A percentile compares a stretch with the other conserved stretches of the same genome.
phyloP scores from a whole-genome alignment of 768 basidiomycete species.

The Lactifluus rugatus region DNA sequence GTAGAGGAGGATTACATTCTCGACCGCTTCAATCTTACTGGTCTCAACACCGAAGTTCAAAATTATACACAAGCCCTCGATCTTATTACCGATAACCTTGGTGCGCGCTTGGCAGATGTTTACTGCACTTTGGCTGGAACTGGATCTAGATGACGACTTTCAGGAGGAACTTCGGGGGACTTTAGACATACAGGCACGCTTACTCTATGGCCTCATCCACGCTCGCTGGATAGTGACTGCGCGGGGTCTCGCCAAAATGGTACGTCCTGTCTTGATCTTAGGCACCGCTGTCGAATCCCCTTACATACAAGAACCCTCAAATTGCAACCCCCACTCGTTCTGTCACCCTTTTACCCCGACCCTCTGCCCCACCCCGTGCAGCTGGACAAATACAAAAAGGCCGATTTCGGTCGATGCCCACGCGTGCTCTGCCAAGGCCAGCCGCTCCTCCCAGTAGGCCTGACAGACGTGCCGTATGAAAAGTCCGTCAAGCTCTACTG shows the following conservation, averaged over 20 bases:
- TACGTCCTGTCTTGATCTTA: constrained; percentile 25
- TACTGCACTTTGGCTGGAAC: neutral
- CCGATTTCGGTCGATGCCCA: constrained; percentile 97
- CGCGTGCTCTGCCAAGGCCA: constrained; percentile 93
- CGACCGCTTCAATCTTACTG: constrained; percentile 96
- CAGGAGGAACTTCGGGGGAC: constrained; percentile 89
- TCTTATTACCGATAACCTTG: constrained; percentile 91
- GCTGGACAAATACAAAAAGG: constrained; percentile 97
- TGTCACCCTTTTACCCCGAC: neutral
- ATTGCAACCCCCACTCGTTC: neutral
- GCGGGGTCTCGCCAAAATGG: constrained; percentile 92
- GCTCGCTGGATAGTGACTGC: constrained; percentile 96
- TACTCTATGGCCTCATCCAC: constrained; percentile 93
- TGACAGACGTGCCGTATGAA: constrained; percentile 95
- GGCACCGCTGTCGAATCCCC: neutral
- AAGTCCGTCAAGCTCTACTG: constrained; percentile 99
- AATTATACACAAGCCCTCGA: constrained; percentile 93
- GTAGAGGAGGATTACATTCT: constrained; percentile 99
- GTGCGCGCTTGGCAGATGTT: constrained; percentile 35
- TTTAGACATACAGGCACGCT: constrained; percentile 85
- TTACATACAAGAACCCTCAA: neutral
- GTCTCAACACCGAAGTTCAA: constrained; percentile 90
- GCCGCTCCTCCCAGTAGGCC: constrained; percentile 91
- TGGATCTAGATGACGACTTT: constrained; percentile 73
- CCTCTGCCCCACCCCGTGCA: constrained; percentile 25